phyloP scores from a whole-genome alignment of 2,329 filamentous ascomycete genomes.

The Aureobasidium musti region DNA sequence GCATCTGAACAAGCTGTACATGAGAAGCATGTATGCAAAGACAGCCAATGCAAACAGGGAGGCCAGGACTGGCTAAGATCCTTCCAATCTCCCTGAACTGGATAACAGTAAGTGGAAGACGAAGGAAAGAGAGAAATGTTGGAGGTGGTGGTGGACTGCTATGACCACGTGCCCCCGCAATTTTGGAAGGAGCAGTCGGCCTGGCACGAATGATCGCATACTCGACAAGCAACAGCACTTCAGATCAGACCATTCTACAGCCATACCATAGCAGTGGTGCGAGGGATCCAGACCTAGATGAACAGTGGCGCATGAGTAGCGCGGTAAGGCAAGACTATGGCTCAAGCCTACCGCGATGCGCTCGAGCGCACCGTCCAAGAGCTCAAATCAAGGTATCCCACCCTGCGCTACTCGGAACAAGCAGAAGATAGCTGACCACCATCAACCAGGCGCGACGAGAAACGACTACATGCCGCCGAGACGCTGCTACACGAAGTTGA shows the following conservation, averaged over 20 bases:
- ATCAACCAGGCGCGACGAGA: conserved; percentile 16
- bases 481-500: conserved; percentile 25
- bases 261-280: neutral
- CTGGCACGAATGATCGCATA: conserved; percentile 5
- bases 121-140: neutral
- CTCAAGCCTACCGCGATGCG: conserved; percentile 29
- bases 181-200: neutral
- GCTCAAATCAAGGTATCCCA: conserved; percentile 24
- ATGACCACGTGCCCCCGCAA: conserved; percentile 10
- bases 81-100: too few species aligned
- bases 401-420: neutral
- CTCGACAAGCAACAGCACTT: conserved; percentile 5
- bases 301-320: conserved; percentile 21
- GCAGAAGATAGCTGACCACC: neutral
- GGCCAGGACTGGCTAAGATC: too few species aligned
- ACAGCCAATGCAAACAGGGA: too few species aligned
- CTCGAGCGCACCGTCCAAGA: conserved; percentile 22
- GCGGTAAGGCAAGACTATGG: conserved; percentile 20
- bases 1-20: too few species aligned
- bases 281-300: conserved; percentile 2
- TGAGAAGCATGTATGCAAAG: too few species aligned
- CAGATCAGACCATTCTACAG: neutral
- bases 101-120: neutral
- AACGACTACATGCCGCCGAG: conserved; percentile 25
- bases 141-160: neutral